These are phyloP conservation scores for Cercophora newfieldiana DNA, from an alignment of 495 filamentous ascomycete species.

Conservation along the genomic window DNA sequence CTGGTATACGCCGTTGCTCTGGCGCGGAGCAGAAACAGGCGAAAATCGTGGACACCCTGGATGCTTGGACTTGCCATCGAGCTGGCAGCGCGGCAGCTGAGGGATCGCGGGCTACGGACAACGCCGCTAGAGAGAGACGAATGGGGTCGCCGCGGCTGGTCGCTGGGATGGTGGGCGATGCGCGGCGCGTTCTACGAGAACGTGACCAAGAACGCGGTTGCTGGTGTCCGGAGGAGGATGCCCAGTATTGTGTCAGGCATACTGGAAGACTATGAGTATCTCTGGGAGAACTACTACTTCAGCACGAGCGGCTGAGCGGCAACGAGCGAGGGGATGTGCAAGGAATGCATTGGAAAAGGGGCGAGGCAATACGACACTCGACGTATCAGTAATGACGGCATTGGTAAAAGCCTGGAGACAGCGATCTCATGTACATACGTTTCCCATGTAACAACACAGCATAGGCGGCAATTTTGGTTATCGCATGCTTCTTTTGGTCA, in stretches of 20 bases:
- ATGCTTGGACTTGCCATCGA: constrained; percentile 83
- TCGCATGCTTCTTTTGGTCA: not conserved
- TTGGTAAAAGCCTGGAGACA: not conserved
- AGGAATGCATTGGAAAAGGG: not conserved
- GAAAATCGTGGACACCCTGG: constrained; percentile 82
- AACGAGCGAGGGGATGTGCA: not conserved
- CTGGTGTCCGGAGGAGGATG: constrained; percentile 70
- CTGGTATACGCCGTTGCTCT: constrained; percentile 86
- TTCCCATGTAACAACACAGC: not conserved
- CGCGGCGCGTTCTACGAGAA: constrained; percentile 95
- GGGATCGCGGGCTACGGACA: constrained; percentile 71
- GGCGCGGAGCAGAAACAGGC: constrained; percentile 62
- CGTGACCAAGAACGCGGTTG: constrained; percentile 77
- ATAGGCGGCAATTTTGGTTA: not conserved
- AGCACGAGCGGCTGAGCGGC: constrained; percentile 47
- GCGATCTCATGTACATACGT: not conserved
- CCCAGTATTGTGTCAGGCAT: constrained; percentile 78
- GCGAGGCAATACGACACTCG: not conserved
- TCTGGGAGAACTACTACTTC: constrained; percentile 99
- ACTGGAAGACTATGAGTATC: constrained; percentile 91
- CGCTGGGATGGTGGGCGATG: constrained; percentile 92
- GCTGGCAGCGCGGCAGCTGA: constrained; percentile 77
- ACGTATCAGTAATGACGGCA: not conserved
- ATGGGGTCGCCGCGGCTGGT: constrained; percentile 80
- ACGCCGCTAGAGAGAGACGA: constrained; percentile 88